Base-by-base conservation (phyloP, 176 grass and related monocot genomes). In the Lolium rigidum region DNA sequence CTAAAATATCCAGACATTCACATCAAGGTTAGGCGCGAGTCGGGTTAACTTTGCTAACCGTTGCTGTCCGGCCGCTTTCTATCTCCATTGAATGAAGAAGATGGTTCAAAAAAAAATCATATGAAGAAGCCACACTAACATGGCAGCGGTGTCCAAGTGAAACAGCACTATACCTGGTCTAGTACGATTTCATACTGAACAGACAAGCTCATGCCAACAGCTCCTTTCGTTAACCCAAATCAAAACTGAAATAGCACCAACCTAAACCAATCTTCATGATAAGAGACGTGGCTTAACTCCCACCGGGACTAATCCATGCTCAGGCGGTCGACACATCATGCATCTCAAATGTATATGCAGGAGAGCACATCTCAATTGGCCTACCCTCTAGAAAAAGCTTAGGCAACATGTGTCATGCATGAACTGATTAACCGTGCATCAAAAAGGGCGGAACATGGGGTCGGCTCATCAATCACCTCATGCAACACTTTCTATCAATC, bases 1-100 rank as follows among this genome's bases (percentile, higher is more conserved):
- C 38, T 81, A 85, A 59, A 90, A 59, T 80, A 89, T 9, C 25
- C 0, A 1, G 12, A 0, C 68, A 13, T 74, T 65, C 81, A 79
- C 80, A 75, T 75, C 82, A 66, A 74, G 59, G 37, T 84, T 57
- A 84, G 82, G 81, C 74, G 41, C 31, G 7, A 38, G 10, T 9
- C 26, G 7, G 2, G 10, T 62, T 62, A 39, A 50, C 44, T 26
- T 52, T 62, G 74, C 4, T 43, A 54, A 10, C 69, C 28, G 9
- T 81, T 55, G 46, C 26, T 81, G 3, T 39, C 81, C 10, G 3
- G 47, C 0, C 14, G 12, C 55, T 82, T 87, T 25, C 79, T n/a
- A n/a, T n/a, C n/a, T n/a, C n/a, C n/a, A n/a, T n/a, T n/a, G n/a
- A n/a, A n/a, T n/a, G n/a, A n/a, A n/a, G n/a, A n/a, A n/a, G n/a